phyloP scores from a whole-genome alignment of 2,329 filamentous ascomycete genomes.

The Helotiales sp. region DNA sequence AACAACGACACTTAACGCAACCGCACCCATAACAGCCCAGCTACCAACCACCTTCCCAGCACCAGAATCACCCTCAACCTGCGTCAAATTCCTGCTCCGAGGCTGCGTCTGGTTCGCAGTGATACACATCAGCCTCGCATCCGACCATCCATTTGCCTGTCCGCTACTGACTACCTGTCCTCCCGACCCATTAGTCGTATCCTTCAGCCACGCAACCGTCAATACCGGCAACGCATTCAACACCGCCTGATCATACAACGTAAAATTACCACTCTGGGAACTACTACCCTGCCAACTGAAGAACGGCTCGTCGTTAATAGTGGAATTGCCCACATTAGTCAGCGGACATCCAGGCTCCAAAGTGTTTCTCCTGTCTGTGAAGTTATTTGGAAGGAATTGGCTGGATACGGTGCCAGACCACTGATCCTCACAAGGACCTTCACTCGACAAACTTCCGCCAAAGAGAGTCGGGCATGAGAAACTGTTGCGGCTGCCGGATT shows the following conservation, averaged over 20 bases:
- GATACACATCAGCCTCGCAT: constrained; percentile 8
- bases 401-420: not conserved
- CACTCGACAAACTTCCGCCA: not conserved
- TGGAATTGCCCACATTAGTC: not conserved
- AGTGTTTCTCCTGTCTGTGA: not conserved
- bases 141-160: not conserved
- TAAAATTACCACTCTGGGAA: not conserved
- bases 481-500: not conserved
- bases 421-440: not conserved
- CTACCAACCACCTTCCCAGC: not conserved
- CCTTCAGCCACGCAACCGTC: constrained; percentile 2
- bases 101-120: not conserved
- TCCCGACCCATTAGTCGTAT: not conserved
- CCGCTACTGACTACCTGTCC: not conserved
- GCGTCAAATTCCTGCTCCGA: constrained; percentile 2
- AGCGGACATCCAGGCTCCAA: not conserved
- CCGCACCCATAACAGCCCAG: not conserved
- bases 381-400: constrained; percentile 6
- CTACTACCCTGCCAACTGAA: not conserved
- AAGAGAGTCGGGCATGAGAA: not conserved
- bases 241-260: constrained; percentile 6
- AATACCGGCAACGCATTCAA: constrained; percentile 8
- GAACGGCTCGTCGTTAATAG: not conserved
- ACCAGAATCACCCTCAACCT: not conserved
- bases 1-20: not conserved